Conservation (phyloP, 768 basidiomycete genomes). For the Mycena vitilis region DNA sequence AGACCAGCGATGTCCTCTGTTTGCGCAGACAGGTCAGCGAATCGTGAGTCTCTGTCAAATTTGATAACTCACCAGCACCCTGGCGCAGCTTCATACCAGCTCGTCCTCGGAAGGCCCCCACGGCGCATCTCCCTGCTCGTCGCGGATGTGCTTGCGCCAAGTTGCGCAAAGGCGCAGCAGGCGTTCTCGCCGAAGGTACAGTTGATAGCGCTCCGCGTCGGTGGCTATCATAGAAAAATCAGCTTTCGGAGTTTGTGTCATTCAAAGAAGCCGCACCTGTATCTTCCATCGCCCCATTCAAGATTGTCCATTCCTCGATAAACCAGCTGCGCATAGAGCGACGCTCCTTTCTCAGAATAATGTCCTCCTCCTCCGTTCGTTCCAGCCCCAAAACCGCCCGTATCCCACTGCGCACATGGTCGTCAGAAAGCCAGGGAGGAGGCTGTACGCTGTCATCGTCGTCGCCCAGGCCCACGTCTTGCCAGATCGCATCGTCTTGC, state of each 20-base stretch:
- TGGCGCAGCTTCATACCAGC: background rate
- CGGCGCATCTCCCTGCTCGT: background rate
- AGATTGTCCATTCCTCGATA: background rate
- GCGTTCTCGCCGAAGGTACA: background rate
- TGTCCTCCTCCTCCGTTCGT: background rate
- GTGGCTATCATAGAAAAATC: background rate
- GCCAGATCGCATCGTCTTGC: slow-evolving; percentile 52
- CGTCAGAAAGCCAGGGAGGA: background rate
- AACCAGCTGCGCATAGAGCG: background rate
- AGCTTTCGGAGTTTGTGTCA: background rate
- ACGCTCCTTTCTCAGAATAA: background rate
- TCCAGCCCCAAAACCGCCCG: background rate
- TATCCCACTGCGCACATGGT: background rate
- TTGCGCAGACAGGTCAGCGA: no score
- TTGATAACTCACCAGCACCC: no score
- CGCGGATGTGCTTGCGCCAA: slow-evolving; percentile 12
- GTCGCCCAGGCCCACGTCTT: slow-evolving; percentile 45
- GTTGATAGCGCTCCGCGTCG: slow-evolving; percentile 14
- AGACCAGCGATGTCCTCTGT: no score
- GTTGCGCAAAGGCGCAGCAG: slow-evolving; percentile 11
- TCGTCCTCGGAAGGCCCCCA: slow-evolving; percentile 5
- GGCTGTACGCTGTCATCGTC: slow-evolving; percentile 32
- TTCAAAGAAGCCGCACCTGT: slow-evolving; percentile 9
- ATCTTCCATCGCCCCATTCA: background rate
- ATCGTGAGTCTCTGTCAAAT: no score